Evolutionary conservation across 2,329 filamentous ascomycete genomes (phyloP).

Genomic region (Grosmannia penicillata): DNA sequence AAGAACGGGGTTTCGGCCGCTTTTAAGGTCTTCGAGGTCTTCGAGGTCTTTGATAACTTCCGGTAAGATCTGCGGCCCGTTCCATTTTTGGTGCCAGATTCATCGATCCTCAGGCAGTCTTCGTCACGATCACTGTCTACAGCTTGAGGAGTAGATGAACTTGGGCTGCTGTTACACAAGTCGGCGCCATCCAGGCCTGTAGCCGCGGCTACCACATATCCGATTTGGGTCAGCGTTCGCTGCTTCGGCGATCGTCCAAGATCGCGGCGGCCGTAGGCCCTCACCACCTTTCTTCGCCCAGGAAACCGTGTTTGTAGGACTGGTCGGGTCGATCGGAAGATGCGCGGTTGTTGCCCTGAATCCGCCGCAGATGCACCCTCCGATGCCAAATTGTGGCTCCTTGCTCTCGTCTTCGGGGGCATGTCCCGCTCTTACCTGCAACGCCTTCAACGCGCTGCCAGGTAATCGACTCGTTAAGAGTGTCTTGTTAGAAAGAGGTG

Average conservation of each 20-base stretch:
- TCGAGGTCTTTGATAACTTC: too few relatives aligned
- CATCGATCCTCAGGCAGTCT: background rate
- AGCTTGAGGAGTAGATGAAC: too few relatives aligned
- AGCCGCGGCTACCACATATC: constrained; percentile 10
- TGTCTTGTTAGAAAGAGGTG: too few relatives aligned
- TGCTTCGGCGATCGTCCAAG: constrained; percentile 12
- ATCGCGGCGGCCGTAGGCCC: constrained; percentile 13
- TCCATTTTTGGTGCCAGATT: too few relatives aligned
- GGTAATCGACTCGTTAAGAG: too few relatives aligned
- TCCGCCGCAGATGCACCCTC: background rate
- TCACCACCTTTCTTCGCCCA: constrained; percentile 12
- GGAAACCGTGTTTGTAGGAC: constrained; percentile 18
- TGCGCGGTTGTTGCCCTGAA: constrained; percentile 2
- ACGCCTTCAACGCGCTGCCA: too few relatives aligned
- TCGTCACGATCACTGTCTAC: background rate
- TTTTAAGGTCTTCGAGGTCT: too few relatives aligned
- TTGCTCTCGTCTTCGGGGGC: background rate
- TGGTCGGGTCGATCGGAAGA: constrained; percentile 14
- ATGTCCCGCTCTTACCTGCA: background rate
- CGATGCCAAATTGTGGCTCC: background rate
- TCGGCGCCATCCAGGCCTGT: constrained; percentile 5
- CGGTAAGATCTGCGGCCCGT: too few relatives aligned
- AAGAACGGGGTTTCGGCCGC: too few relatives aligned
- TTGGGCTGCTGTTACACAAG: constrained; percentile 2
- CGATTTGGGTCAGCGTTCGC: constrained; percentile 20